Evolutionary conservation across 2,329 filamentous ascomycete genomes (phyloP).

Genomic region (Colletotrichum sp.): DNA sequence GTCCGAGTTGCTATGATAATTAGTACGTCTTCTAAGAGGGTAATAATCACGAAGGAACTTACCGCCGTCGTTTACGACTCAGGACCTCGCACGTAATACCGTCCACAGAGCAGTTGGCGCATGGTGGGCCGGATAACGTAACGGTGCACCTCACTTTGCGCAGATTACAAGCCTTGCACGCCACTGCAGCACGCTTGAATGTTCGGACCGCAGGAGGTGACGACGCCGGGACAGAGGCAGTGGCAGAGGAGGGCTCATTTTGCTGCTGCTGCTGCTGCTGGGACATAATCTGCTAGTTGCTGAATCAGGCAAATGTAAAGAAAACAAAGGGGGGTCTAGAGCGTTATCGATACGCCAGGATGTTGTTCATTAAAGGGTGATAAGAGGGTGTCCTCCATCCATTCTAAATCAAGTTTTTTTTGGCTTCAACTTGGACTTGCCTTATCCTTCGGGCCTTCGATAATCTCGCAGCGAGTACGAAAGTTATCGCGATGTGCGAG

Average conservation of each 20-base stretch:
- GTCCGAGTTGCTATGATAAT: conserved; percentile 1
- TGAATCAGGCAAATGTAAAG: not conserved
- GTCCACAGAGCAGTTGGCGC: conserved; percentile 27
- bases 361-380: not conserved
- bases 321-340: not conserved
- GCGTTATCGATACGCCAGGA: not conserved
- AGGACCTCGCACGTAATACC: conserved; percentile 23
- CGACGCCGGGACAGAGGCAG: not conserved
- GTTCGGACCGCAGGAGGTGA: not conserved
- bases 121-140: conserved; percentile 24
- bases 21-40: not conserved
- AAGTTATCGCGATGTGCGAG: not conserved
- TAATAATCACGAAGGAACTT: not conserved
- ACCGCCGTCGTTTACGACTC: conserved; percentile 9
- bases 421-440: not conserved
- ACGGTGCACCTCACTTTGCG: conserved; percentile 29
- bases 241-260: not conserved
- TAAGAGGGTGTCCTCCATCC: not conserved
- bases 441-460: not conserved
- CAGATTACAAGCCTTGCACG: conserved; percentile 25
- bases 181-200: conserved; percentile 19
- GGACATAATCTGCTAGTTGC: not conserved
- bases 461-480: not conserved
- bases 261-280: not conserved
- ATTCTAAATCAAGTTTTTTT: not conserved